A percentile compares a stretch with the other conserved stretches of the same genome.
These are phyloP conservation scores for Pichia sp. DNA, from an alignment of 1,139 yeast species.

Conservation along the genomic window DNA sequence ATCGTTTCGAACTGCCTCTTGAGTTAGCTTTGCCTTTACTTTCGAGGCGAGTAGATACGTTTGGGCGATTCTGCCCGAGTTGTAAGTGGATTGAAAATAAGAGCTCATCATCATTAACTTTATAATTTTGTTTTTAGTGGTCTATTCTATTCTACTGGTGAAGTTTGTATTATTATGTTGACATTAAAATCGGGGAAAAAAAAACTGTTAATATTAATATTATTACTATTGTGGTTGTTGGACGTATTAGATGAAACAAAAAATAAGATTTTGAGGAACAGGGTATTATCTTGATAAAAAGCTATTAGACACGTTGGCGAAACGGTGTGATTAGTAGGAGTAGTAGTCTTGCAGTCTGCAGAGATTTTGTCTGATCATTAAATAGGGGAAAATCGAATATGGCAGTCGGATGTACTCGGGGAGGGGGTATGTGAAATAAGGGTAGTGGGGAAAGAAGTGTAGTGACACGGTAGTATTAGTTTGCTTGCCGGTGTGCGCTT, in stretches of 20 bases:
- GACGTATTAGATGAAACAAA: too few species aligned
- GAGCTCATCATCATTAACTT: slow-evolving; percentile 4
- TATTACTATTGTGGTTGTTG: too few species aligned
- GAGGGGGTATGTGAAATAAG: too few species aligned
- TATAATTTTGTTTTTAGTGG: neutral
- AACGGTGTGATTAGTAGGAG: neutral
- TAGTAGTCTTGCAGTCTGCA: neutral
- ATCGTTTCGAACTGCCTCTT: slow-evolving; percentile 60
- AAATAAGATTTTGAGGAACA: too few species aligned
- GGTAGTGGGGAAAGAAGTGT: too few species aligned
- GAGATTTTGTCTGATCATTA: neutral
- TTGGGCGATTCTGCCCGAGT: slow-evolving; percentile 17
- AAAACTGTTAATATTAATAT: neutral
- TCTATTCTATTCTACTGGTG: too few species aligned
- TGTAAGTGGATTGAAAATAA: slow-evolving; percentile 5
- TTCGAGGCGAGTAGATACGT: slow-evolving; percentile 63
- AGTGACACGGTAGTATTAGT: too few species aligned
- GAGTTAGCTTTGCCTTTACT: slow-evolving; percentile 64
- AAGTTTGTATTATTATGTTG: neutral
- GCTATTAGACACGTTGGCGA: neutral
- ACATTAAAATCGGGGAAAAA: neutral
- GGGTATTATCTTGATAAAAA: neutral
- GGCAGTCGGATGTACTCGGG: too few species aligned
- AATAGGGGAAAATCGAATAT: neutral
- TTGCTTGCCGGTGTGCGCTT: too few species aligned